Percentiles rank a stretch among this genome's conserved stretches.
These are phyloP conservation scores for Backusella liffmaniae DNA, from an alignment of 192 early-diverging fungal genomes.

Conservation along the genomic window DNA sequence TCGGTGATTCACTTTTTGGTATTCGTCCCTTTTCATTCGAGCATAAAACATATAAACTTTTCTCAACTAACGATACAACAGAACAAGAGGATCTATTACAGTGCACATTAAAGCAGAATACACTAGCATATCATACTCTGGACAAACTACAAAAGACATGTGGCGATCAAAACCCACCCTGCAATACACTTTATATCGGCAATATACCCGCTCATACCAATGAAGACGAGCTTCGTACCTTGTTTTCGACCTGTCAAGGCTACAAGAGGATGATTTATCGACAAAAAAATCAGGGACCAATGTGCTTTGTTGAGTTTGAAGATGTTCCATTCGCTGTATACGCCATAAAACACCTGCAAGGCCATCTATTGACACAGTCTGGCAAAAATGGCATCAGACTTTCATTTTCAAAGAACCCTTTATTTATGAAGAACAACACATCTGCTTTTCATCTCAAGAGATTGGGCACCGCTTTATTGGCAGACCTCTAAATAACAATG, in stretches of 20 bases:
- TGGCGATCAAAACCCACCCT: slow-evolving; percentile 95
- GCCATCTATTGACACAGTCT: slow-evolving; percentile 79
- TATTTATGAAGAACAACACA: slow-evolving; percentile 40
- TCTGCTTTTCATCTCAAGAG: slow-evolving; percentile 3
- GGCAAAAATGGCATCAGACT: slow-evolving; percentile 95
- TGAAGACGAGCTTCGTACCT: slow-evolving; percentile 84
- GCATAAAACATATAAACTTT: background rate
- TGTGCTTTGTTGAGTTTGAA: slow-evolving; percentile 99
- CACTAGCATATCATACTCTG: slow-evolving; percentile 35
- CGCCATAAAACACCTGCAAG: slow-evolving; percentile 84
- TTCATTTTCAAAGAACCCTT: slow-evolving; percentile 94
- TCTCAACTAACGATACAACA: slow-evolving; percentile 11
- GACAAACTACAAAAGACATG: slow-evolving; percentile 34
- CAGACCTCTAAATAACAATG: background rate
- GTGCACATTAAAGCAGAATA: slow-evolving; percentile 45
- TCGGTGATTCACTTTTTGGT: slow-evolving; percentile 37
- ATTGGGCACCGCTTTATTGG: slow-evolving; percentile 12
- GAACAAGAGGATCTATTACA: slow-evolving; percentile 30
- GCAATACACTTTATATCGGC: slow-evolving; percentile 99
- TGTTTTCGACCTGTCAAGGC: slow-evolving; percentile 82
- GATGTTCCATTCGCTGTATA: slow-evolving; percentile 89
- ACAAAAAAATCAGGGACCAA: slow-evolving; percentile 88
- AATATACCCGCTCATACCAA: slow-evolving; percentile 87
- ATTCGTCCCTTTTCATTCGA: slow-evolving; percentile 37
- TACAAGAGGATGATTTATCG: slow-evolving; percentile 91